Conservation (phyloP, 2,329 filamentous ascomycete genomes). For the Rasamsonia emersonii region DNA sequence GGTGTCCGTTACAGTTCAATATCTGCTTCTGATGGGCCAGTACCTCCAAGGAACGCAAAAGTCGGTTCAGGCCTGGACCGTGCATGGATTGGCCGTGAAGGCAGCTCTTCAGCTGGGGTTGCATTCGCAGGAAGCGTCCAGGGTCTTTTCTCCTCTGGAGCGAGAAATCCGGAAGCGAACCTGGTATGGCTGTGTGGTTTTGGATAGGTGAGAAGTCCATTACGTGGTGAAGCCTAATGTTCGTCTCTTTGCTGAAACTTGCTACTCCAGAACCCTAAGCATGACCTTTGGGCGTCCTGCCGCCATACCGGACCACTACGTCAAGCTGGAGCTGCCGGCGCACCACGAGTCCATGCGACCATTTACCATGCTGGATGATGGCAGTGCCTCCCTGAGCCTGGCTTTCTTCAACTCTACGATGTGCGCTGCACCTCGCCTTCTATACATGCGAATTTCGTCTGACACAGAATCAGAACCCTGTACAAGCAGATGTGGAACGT, state of each 20-base stretch:
- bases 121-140: conserved; percentile 35
- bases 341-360: background rate
- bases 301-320: conserved; percentile 37
- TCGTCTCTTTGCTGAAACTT: background rate
- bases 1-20: no score
- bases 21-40: conserved; percentile 41
- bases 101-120: conserved; percentile 46
- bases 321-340: conserved; percentile 31
- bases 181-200: conserved; percentile 42
- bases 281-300: conserved; percentile 45
- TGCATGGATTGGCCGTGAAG: conserved; percentile 45
- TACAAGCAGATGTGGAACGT: conserved; percentile 24
- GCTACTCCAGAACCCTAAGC: conserved; percentile 31
- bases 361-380: conserved; percentile 1
- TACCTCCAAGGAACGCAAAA: conserved; percentile 48
- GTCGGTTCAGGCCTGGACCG: conserved; percentile 46
- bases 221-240: background rate
- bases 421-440: conserved; percentile 8
- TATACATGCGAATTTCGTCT: background rate
- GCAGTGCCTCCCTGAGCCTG: conserved; percentile 6
- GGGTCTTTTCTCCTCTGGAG: conserved; percentile 31
- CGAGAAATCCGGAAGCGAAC: conserved; percentile 40
- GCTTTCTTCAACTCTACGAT: conserved; percentile 18
- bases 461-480: conserved; percentile 6
- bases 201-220: conserved; percentile 33